Percentiles rank a stretch among this genome's conserved stretches.
Conservation (phyloP, 2,329 filamentous ascomycete species). For the Colletotrichum lentis region DNA sequence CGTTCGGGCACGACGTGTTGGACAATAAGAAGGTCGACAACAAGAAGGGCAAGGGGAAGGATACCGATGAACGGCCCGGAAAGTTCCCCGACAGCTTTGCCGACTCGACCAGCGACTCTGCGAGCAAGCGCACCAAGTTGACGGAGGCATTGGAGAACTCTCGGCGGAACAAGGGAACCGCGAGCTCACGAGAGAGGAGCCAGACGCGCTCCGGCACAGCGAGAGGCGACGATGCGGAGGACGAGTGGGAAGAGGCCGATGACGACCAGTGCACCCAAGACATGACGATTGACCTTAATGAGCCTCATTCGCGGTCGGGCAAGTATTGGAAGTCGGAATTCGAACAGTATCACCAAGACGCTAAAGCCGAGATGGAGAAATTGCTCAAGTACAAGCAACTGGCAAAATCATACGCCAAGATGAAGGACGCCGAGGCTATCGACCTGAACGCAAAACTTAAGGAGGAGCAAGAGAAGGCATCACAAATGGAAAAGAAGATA, state of each 20-base stretch:
- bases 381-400: conserved; percentile 81
- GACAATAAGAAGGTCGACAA: conserved; percentile 48
- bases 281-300: conserved; percentile 74
- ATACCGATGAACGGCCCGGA: conserved; percentile 44
- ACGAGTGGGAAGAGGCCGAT: conserved; percentile 60
- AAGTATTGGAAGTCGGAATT: conserved; percentile 84
- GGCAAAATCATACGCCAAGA: conserved; percentile 79
- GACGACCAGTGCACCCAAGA: conserved; percentile 63
- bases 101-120: conserved; percentile 37
- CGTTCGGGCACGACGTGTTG: conserved; percentile 67
- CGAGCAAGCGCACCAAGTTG: conserved; percentile 53
- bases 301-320: conserved; percentile 77
- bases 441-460: conserved; percentile 71
- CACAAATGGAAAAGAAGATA: conserved; percentile 69
- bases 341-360: conserved; percentile 75
- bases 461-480: conserved; percentile 72
- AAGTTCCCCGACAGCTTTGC: conserved; percentile 45
- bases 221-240: conserved; percentile 47
- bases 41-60: conserved; percentile 42
- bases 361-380: conserved; percentile 77
- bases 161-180: conserved; percentile 43
- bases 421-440: conserved; percentile 77
- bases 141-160: conserved; percentile 58
- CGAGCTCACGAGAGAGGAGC: conserved; percentile 15
- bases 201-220: conserved; percentile 35